phyloP scores from a whole-genome alignment of 2,329 filamentous ascomycete genomes.

The Macrophomina pseudophaseolina region DNA sequence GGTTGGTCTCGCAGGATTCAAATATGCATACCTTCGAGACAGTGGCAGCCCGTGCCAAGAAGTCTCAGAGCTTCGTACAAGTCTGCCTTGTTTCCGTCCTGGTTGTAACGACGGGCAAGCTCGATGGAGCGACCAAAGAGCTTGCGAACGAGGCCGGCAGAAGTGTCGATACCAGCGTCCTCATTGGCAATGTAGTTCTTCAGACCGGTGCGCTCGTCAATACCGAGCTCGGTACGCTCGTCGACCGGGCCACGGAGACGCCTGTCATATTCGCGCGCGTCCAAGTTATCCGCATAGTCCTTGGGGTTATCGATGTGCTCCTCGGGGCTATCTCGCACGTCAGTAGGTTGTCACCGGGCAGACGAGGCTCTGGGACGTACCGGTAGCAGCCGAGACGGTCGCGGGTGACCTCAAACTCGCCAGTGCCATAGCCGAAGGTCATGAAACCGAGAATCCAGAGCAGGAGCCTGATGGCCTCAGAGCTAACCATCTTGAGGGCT shows the following conservation, averaged over 20 bases:
- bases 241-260: conserved; percentile 83
- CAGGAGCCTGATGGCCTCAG: conserved; percentile 87
- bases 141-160: conserved; percentile 74
- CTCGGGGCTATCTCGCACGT: conserved; percentile 56
- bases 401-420: conserved; percentile 83
- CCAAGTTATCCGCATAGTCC: conserved; percentile 86
- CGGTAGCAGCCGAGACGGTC: conserved; percentile 81
- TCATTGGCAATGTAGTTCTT: conserved; percentile 98
- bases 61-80: conserved; percentile 85
- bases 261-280: conserved; percentile 80
- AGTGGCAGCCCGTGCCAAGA: conserved; percentile 87
- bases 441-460: conserved; percentile 90
- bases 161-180: conserved; percentile 76
- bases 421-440: conserved; percentile 81
- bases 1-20: background rate
- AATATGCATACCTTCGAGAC: conserved; percentile 68
- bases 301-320: conserved; percentile 83
- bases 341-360: background rate
- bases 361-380: conserved; percentile 30
- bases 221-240: conserved; percentile 75
- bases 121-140: conserved; percentile 77
- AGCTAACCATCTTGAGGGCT: conserved; percentile 86
- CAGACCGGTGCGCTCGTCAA: conserved; percentile 70
- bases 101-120: conserved; percentile 75
- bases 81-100: conserved; percentile 72